Evolutionary conservation across 352 stramenopile genomes (phyloP).

Genomic region (Globisporangium spiculum): DNA sequence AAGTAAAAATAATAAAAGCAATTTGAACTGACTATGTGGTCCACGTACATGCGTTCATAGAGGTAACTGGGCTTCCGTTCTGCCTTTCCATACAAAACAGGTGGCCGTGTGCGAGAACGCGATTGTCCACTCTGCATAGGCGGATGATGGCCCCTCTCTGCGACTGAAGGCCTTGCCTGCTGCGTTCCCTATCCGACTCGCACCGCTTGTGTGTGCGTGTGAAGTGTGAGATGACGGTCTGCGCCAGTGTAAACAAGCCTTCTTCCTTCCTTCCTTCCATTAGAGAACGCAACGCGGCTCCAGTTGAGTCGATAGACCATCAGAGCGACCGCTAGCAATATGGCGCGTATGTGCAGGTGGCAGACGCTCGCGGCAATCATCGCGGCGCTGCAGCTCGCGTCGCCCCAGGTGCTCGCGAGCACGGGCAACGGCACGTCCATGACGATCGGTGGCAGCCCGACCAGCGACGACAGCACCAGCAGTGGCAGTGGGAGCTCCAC

Average conservation of each 20-base stretch:
- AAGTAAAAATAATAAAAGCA: background rate
- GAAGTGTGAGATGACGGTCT: background rate
- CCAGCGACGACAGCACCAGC: background rate
- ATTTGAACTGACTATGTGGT: background rate
- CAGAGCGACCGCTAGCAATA: background rate
- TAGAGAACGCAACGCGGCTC: background rate
- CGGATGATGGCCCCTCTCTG: background rate
- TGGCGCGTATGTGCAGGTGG: conserved; percentile 7
- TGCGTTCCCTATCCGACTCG: background rate
- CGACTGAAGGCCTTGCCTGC: too few species aligned
- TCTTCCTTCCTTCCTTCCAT: background rate
- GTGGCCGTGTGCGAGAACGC: background rate
- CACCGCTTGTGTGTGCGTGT: background rate
- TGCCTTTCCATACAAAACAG: background rate
- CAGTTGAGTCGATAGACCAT: background rate
- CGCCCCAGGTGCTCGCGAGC: conserved; percentile 5
- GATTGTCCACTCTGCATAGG: background rate
- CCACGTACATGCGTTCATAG: background rate
- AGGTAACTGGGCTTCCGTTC: background rate
- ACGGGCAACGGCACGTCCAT: conserved; percentile 10
- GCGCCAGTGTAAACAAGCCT: background rate
- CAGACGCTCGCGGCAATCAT: conserved; percentile 1
- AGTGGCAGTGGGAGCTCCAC: conserved; percentile 8
- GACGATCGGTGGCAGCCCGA: background rate
- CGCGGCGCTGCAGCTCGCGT: conserved; percentile 3